phyloP scores from a whole-genome alignment of 1,284 basidiomycete species.

The Apiotrichum brassicae region DNA sequence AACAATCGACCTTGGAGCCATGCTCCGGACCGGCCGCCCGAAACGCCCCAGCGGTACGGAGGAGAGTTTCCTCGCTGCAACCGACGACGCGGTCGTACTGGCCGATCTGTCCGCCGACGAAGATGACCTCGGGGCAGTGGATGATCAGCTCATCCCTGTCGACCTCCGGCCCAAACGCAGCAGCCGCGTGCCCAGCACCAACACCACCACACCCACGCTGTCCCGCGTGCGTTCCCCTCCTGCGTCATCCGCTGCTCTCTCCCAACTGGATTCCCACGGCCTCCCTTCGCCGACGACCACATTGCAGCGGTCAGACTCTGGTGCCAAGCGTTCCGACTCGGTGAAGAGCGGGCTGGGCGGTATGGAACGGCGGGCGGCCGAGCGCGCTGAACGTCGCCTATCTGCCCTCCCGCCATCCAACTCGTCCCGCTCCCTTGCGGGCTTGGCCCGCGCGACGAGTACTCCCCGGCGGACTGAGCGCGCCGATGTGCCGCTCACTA shows the following conservation, averaged over 20 bases:
- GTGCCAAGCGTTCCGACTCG: slow-evolving; percentile 1
- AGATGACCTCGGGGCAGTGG: background rate
- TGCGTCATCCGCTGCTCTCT: background rate
- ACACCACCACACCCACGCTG: too few relatives aligned
- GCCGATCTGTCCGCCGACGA: slow-evolving; percentile 9
- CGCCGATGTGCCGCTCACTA: slow-evolving; percentile 10
- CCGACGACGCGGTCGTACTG: background rate
- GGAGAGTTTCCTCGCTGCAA: slow-evolving; percentile 31
- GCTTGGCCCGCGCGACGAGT: background rate
- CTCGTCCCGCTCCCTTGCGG: slow-evolving; percentile 2
- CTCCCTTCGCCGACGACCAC: background rate
- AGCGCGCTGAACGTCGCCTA: background rate
- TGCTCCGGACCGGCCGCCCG: slow-evolving; percentile 29
- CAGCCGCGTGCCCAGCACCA: too few relatives aligned
- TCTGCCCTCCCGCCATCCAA: background rate
- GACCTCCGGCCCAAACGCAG: background rate
- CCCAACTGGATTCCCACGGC: background rate
- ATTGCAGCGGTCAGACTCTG: background rate
- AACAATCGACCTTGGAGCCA: slow-evolving; percentile 31
- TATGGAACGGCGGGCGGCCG: background rate
- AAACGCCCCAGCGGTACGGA: slow-evolving; percentile 33
- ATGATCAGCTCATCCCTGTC: background rate
- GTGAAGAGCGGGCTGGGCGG: background rate
- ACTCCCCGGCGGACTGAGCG: slow-evolving; percentile 6
- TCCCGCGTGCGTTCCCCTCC: too few relatives aligned